Evolutionary conservation across 1,139 yeast genomes (phyloP), one percentile per base, ranked within the genome.

Genomic region (Nakaseomyces kungkrabaensis): DNA sequence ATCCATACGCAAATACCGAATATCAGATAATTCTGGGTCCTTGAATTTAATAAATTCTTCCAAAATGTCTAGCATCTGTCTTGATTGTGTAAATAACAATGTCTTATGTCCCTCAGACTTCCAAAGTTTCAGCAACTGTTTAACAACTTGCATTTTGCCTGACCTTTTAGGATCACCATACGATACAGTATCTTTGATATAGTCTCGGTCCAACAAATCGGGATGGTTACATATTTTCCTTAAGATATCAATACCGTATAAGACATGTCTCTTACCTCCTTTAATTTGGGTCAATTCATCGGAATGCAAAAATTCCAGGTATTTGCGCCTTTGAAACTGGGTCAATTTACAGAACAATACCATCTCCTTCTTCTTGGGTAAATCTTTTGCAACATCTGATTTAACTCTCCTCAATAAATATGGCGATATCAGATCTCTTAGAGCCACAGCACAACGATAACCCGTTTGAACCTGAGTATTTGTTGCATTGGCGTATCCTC

Each of bases 401-500:
- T 92, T 92, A 66, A 94, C 81, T 47, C 99, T 72, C 54, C 99
- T 72, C 46, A 92, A 69, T 52, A 92, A 69, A 65, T 90, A 92
- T 0, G 98, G 98, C 1, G 96, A 81, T 7, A 92, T 88, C 58
- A 92, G 69, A 59, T 92, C 96, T 50, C 96, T 74, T 48, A 92
- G 68, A 1, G 92, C 84, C 7, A 90, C 95, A 0, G 98, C 98
- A 72, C 97, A 92, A 65, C 89, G 89, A 63, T 86, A 90, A 1
- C 97, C 97, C 0, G 97, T 84, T 63, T 92, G 97, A 0, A 94
- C 97, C 63, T 94, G 97, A 4, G 92, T 79, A 65, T 92, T 92
- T 1, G 95, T 82, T 0, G 98, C 98, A 70, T 92, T 92, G 2
- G 98, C 96, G 67, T 94, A 92, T 0, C 99, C 99, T n/a, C 98